Percentiles rank a stretch among this genome's conserved stretches.
phyloP scores from a whole-genome alignment of 495 filamentous ascomycete species.

The Aspergillus sclerotioniger region DNA sequence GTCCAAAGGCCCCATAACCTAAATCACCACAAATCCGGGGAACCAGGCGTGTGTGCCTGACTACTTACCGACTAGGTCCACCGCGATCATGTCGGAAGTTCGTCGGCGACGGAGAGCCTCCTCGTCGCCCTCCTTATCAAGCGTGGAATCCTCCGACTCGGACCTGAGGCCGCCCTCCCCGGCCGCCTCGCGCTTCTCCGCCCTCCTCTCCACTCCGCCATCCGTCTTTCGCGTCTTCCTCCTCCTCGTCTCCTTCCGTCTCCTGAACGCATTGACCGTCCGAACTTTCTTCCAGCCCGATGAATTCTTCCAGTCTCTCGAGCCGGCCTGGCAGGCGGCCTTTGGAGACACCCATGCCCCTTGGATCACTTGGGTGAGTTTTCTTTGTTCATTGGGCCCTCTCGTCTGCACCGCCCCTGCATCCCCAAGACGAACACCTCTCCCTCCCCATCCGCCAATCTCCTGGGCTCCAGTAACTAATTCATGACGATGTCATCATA shows the following conservation, averaged over 20 bases:
- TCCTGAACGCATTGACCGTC: constrained; percentile 79
- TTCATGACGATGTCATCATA: constrained; percentile 1
- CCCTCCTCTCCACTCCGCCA: constrained; percentile 22
- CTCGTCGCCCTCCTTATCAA: constrained; percentile 3
- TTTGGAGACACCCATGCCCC: constrained; percentile 77
- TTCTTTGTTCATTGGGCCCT: constrained; percentile 4
- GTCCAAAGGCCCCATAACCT: not conserved
- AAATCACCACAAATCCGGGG: not conserved
- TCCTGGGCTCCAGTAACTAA: constrained; percentile 10
- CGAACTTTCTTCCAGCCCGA: constrained; percentile 99
- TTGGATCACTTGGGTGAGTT: constrained; percentile 92
- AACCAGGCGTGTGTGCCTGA: not conserved
- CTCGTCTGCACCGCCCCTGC: not conserved
- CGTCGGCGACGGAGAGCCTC: not conserved
- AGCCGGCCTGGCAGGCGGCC: constrained; percentile 88
- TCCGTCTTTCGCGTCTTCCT: constrained; percentile 45
- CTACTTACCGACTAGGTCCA: not conserved
- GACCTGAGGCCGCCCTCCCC: constrained; percentile 15
- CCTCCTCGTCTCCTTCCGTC: constrained; percentile 70
- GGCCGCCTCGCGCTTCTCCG: constrained; percentile 16
- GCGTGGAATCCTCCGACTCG: not conserved
- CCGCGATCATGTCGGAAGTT: not conserved
- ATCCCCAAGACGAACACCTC: not conserved
- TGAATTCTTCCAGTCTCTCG: constrained; percentile 94
- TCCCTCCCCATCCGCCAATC: constrained; percentile 3